Evolutionary conservation across 768 basidiomycete species (phyloP).

Genomic region (Mycena amicta): DNA sequence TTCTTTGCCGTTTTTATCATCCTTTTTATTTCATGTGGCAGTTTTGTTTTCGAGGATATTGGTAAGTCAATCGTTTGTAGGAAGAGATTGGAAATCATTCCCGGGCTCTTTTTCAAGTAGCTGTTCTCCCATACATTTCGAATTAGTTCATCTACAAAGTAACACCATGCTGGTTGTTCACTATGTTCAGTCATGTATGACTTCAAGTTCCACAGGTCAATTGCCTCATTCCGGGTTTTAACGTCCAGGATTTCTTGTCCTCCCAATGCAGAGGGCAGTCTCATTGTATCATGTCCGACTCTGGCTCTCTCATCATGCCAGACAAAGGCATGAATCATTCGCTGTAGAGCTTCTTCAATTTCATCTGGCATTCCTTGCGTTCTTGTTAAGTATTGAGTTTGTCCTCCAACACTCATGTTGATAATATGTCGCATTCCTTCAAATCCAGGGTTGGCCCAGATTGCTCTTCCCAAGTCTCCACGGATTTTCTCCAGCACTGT

Average conservation of each 20-base stretch:
- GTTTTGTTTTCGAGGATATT: background rate
- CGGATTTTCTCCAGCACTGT: background rate
- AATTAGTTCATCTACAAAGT: background rate
- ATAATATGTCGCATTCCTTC: background rate
- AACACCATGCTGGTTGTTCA: background rate
- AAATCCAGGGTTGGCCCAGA: background rate
- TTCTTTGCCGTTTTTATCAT: background rate
- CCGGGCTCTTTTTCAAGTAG: background rate
- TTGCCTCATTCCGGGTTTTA: background rate
- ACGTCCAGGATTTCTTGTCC: background rate
- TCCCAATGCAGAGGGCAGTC: background rate
- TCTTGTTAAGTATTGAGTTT: background rate
- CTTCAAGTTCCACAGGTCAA: background rate
- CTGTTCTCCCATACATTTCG: background rate
- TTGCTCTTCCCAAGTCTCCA: background rate
- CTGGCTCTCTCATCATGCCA: background rate
- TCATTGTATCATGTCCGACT: background rate
- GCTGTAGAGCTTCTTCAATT: background rate
- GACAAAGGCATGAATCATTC: background rate
- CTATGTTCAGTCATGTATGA: background rate
- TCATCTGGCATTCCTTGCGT: background rate
- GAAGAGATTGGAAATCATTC: background rate
- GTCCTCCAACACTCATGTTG: background rate
- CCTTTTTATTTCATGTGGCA: background rate
- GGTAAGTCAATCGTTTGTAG: background rate